phyloP scores from a whole-genome alignment of 2,329 filamentous ascomycete genomes.

The Cladosporium sp. region DNA sequence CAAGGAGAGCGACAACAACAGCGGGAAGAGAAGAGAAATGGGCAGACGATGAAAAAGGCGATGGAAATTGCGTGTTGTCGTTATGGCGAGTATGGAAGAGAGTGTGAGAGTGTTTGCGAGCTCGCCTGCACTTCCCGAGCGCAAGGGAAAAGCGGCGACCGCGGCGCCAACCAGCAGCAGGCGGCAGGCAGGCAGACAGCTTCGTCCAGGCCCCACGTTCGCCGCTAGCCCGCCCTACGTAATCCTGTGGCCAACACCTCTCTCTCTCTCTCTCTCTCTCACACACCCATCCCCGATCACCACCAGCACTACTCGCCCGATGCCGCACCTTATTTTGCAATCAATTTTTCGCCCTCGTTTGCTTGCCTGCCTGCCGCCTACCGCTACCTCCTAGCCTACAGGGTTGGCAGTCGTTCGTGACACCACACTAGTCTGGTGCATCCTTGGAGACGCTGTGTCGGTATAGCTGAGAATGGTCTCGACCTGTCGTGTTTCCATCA shows the following conservation, averaged over 20 bases:
- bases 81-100: background rate
- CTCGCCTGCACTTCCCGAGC: background rate
- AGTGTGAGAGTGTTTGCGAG: background rate
- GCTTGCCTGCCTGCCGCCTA: background rate
- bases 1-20: background rate
- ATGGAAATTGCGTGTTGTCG: background rate
- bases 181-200: background rate
- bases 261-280: background rate
- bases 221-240: background rate
- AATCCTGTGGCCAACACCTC: background rate
- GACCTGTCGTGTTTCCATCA: background rate
- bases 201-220: background rate
- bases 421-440: background rate
- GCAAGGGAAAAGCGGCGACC: background rate
- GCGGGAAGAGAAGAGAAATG: background rate
- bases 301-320: background rate
- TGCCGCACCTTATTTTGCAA: background rate
- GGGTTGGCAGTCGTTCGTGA: background rate
- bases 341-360: background rate
- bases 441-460: background rate
- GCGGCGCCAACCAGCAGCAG: background rate
- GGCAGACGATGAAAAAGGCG: background rate
- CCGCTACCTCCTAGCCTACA: background rate
- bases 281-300: background rate
- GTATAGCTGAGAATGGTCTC: background rate